Conservation (phyloP, 768 basidiomycete species). For the Cyclocybe cylindracea region DNA sequence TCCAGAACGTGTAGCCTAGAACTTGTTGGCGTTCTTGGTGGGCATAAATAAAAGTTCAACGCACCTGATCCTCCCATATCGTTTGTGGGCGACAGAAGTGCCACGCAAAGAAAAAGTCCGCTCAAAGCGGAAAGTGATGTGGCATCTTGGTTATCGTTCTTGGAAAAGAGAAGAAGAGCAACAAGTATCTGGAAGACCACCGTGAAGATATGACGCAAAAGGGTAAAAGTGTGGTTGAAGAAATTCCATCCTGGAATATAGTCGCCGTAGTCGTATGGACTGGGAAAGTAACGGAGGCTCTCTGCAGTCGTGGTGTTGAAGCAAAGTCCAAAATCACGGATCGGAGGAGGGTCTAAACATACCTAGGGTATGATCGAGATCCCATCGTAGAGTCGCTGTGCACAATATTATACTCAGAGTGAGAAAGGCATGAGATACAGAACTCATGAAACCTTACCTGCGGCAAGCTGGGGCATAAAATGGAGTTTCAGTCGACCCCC, state of each 20-base stretch:
- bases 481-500: slow-evolving; percentile 34
- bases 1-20: slow-evolving; percentile 42
- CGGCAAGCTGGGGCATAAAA: slow-evolving; percentile 39
- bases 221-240: slow-evolving; percentile 22
- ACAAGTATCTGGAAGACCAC: slow-evolving; percentile 26
- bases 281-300: slow-evolving; percentile 11
- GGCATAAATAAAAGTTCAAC: neutral
- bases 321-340: neutral
- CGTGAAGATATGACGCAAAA: slow-evolving; percentile 21
- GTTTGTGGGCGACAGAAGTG: slow-evolving; percentile 33
- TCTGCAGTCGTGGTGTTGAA: slow-evolving; percentile 1
- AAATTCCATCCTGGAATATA: slow-evolving; percentile 36
- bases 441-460: slow-evolving; percentile 23
- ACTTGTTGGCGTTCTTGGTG: neutral
- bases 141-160: slow-evolving; percentile 18
- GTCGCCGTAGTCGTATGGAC: slow-evolving; percentile 27
- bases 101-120: slow-evolving; percentile 27
- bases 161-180: slow-evolving; percentile 19
- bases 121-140: slow-evolving; percentile 25
- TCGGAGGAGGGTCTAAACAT: neutral
- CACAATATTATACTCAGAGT: neutral
- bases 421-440: neutral
- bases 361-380: slow-evolving; percentile 20
- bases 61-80: slow-evolving; percentile 36
- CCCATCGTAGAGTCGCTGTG: slow-evolving; percentile 25